Percentiles rank a stretch among this genome's conserved stretches.
Evolutionary conservation across 257 asterid species (phyloP).

Genomic region (Jacaranda mimosifolia): DNA sequence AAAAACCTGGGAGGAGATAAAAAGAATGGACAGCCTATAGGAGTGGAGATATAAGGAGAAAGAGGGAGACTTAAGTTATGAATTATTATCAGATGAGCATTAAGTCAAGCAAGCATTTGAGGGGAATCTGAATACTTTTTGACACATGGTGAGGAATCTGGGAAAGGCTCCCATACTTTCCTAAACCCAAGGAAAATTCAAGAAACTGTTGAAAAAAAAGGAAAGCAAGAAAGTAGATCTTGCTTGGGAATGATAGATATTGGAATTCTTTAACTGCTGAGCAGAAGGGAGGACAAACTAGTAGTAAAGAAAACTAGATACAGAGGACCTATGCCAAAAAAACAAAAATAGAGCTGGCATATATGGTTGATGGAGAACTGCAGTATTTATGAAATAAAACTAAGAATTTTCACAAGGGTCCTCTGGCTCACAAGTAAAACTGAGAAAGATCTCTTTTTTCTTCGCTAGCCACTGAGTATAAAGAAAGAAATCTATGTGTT

Average conservation of each 20-base stretch:
- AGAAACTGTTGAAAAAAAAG: conserved; percentile 24
- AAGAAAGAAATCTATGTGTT: conserved; percentile 21
- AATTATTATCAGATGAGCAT: conserved; percentile 41
- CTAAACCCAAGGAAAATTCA: conserved; percentile 54
- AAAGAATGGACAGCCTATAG: background rate
- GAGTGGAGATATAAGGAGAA: conserved; percentile 18
- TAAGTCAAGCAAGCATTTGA: conserved; percentile 45
- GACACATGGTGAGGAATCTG: conserved; percentile 71
- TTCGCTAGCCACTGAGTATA: conserved; percentile 20
- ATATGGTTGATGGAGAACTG: conserved; percentile 10
- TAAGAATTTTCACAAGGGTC: background rate
- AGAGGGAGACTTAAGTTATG: conserved; percentile 13
- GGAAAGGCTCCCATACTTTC: conserved; percentile 63
- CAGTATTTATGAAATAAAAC: too few species aligned
- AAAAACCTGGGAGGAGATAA: background rate
- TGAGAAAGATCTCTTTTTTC: background rate
- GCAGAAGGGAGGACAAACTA: background rate
- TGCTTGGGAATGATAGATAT: conserved; percentile 41
- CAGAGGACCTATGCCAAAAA: conserved; percentile 28
- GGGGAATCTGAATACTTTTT: conserved; percentile 62
- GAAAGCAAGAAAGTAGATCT: conserved; percentile 45
- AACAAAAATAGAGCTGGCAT: conserved; percentile 31
- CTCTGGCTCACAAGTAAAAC: background rate
- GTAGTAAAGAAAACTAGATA: conserved; percentile 2
- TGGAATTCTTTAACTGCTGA: conserved; percentile 16